A percentile compares a stretch with the other conserved stretches of the same genome.
These are phyloP conservation scores for Nidularia pulvinata DNA, from an alignment of 768 basidiomycete genomes.

Conservation along the genomic window DNA sequence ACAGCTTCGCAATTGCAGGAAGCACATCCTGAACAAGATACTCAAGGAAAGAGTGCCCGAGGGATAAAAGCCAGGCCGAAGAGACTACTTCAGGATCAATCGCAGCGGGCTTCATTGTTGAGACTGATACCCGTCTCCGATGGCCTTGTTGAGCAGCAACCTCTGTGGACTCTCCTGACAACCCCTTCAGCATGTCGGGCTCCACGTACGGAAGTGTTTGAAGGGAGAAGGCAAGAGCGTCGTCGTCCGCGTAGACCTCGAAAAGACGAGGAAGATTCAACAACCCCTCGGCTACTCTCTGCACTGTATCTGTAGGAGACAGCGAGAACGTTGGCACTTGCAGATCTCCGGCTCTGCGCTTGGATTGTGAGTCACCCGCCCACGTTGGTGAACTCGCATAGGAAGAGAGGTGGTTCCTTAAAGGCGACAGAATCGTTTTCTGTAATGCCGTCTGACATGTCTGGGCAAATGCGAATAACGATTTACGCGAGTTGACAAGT, in stretches of 20 bases:
- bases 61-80: conserved; percentile 89
- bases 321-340: conserved; percentile 91
- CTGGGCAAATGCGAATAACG: conserved; percentile 64
- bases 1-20: conserved; percentile 67
- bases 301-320: conserved; percentile 86
- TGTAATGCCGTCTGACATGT: conserved; percentile 81
- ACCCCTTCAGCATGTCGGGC: conserved; percentile 45
- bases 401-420: conserved; percentile 66
- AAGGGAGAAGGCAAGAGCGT: conserved; percentile 86
- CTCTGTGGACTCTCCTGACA: conserved; percentile 39
- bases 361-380: conserved; percentile 52
- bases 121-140: conserved; percentile 39
- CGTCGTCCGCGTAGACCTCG: conserved; percentile 93
- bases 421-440: conserved; percentile 80
- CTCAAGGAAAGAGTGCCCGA: conserved; percentile 79
- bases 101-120: conserved; percentile 27
- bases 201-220: conserved; percentile 78
- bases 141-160: conserved; percentile 25
- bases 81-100: conserved; percentile 81
- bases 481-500: conserved; percentile 51
- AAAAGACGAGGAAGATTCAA: conserved; percentile 92
- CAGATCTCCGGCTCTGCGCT: conserved; percentile 51
- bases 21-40: conserved; percentile 73
- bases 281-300: conserved; percentile 91
- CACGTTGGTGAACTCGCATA: conserved; percentile 76